Conservation (phyloP, 2,329 filamentous ascomycete species). For the Pseudocercospora crystallina region DNA sequence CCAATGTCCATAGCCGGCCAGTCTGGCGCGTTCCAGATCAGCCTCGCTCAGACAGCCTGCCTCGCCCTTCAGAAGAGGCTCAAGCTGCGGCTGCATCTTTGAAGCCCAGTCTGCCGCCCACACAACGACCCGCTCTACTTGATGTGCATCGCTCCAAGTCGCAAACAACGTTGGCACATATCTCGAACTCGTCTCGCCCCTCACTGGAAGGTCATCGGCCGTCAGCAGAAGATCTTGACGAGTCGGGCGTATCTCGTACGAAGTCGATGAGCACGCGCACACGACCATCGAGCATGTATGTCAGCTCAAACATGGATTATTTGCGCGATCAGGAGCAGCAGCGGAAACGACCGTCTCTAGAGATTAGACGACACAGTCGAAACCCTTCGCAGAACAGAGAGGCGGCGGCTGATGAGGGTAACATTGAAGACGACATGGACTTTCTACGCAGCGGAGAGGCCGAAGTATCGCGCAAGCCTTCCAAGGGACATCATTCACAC, state of each 20-base stretch:
- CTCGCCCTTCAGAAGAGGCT: slow-evolving; percentile 43
- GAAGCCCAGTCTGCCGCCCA: slow-evolving; percentile 35
- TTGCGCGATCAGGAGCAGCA: slow-evolving; percentile 69
- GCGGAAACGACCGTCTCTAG: slow-evolving; percentile 34
- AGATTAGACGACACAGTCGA: slow-evolving; percentile 31
- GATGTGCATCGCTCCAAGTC: slow-evolving; percentile 53
- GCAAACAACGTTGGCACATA: slow-evolving; percentile 46
- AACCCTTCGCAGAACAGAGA: slow-evolving; percentile 36
- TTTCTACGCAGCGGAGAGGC: slow-evolving; percentile 77
- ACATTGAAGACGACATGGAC: slow-evolving; percentile 77
- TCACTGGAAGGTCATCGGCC: slow-evolving; percentile 73
- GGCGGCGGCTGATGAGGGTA: slow-evolving; percentile 58
- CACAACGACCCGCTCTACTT: slow-evolving; percentile 42
- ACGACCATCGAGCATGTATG: slow-evolving; percentile 77
- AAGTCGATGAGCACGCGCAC: slow-evolving; percentile 66
- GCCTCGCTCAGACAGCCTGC: slow-evolving; percentile 50
- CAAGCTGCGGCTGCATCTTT: slow-evolving; percentile 38
- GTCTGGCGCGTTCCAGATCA: slow-evolving; percentile 58
- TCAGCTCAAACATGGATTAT: slow-evolving; percentile 80
- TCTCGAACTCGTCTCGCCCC: slow-evolving; percentile 55
- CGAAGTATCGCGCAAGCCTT: slow-evolving; percentile 44
- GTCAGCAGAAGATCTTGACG: slow-evolving; percentile 59
- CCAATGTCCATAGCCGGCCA: slow-evolving; percentile 45
- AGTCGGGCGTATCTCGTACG: slow-evolving; percentile 54
- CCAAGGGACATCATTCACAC: slow-evolving; percentile 35